Evolutionary conservation across 225 moss, liverwort and hornwort species (phyloP).

Genomic region (Ulota crispa): DNA sequence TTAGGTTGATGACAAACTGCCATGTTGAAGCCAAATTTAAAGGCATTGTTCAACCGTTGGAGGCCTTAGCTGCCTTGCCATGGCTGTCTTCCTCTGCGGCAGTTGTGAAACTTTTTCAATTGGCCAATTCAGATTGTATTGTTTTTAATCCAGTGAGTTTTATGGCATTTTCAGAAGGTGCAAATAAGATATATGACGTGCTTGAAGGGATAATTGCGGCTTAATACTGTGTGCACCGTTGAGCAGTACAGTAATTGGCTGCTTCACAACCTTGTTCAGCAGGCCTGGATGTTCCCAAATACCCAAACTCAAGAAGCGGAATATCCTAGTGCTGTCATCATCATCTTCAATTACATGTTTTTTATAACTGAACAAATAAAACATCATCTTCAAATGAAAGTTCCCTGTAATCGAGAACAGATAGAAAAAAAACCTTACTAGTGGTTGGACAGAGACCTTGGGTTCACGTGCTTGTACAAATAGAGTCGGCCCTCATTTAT

Average conservation of each 20-base stretch:
- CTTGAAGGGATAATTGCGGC: not conserved
- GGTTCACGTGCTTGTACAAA: too few relatives aligned
- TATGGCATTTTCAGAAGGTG: not conserved
- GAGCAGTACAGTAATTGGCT: not conserved
- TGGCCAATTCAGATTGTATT: not conserved
- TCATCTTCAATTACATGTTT: too few relatives aligned
- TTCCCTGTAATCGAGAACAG: too few relatives aligned
- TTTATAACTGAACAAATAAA: too few relatives aligned
- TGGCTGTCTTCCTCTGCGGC: not conserved
- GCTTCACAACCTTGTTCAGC: too few relatives aligned
- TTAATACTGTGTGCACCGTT: not conserved
- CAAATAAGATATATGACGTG: not conserved
- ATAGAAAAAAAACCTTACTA: too few relatives aligned
- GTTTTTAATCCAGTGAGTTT: not conserved
- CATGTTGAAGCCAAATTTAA: not conserved
- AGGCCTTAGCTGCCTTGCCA: not conserved
- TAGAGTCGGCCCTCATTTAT: too few relatives aligned
- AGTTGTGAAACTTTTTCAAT: not conserved
- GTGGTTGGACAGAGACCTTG: too few relatives aligned
- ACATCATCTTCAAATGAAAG: too few relatives aligned
- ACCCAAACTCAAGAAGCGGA: too few relatives aligned
- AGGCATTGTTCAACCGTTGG: not conserved
- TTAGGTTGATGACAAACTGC: conserved; percentile 4
- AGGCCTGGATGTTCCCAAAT: too few relatives aligned
- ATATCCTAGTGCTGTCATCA: too few relatives aligned